These are phyloP conservation scores for Xylariaceae sp. DNA, from an alignment of 2,329 filamentous ascomycete species.

Conservation along the genomic window DNA sequence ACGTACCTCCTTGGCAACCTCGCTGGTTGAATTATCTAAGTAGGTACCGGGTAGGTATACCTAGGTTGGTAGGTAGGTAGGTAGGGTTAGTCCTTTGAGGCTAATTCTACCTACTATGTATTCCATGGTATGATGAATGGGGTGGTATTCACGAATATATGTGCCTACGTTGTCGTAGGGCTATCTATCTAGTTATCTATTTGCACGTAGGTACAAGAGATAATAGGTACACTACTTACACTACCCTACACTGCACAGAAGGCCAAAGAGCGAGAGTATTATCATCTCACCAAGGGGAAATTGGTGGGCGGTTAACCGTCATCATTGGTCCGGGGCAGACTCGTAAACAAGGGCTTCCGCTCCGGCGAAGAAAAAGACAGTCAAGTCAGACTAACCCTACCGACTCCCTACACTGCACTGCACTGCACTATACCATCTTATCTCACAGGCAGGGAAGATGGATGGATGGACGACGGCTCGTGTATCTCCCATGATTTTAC, in stretches of 20 bases:
- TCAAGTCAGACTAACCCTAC: background rate
- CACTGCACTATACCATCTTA: background rate
- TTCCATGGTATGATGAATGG: too few species aligned
- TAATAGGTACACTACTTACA: too few species aligned
- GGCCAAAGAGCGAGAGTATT: background rate
- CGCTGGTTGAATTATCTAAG: background rate
- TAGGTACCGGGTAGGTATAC: too few species aligned
- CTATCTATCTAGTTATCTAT: background rate
- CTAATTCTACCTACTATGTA: too few species aligned
- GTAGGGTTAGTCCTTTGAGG: too few species aligned
- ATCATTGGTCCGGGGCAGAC: slow-evolving; percentile 16
- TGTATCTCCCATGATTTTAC: background rate
- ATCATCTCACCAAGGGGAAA: slow-evolving; percentile 2
- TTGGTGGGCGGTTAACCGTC: background rate
- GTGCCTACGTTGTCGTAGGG: background rate
- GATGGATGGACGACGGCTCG: background rate
- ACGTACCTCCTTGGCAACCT: background rate
- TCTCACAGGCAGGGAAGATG: background rate
- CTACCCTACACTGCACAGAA: background rate
- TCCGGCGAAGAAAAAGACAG: slow-evolving; percentile 1
- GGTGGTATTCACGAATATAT: too few species aligned
- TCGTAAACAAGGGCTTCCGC: slow-evolving; percentile 21
- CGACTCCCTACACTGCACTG: background rate
- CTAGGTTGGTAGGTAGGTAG: background rate
- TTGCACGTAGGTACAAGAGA: background rate